These are phyloP conservation scores for Aspergillus piperis DNA, from an alignment of 2,329 filamentous ascomycete species.

Conservation along the genomic window DNA sequence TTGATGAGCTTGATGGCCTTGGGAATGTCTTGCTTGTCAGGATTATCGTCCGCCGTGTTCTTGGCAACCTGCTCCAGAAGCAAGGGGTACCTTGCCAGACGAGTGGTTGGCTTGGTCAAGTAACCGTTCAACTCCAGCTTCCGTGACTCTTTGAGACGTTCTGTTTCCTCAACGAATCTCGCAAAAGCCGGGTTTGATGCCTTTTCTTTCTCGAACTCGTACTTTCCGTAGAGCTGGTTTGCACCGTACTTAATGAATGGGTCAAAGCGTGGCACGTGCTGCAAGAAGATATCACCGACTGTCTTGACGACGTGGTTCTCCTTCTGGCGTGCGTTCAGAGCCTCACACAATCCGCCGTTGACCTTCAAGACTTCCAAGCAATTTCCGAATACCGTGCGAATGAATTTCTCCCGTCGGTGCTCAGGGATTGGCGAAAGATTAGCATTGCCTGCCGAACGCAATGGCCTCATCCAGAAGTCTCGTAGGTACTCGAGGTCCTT, in stretches of 20 bases:
- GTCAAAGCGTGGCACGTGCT: constrained; percentile 88
- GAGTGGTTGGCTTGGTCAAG: constrained; percentile 93
- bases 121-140: constrained; percentile 98
- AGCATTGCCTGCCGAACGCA: constrained; percentile 68
- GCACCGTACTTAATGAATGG: constrained; percentile 97
- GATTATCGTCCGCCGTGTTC: constrained; percentile 83
- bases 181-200: constrained; percentile 80
- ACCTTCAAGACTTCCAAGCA: constrained; percentile 92
- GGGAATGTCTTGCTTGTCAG: constrained; percentile 89
- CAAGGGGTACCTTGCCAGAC: constrained; percentile 89
- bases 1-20: constrained; percentile 85
- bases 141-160: constrained; percentile 90
- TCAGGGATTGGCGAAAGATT: constrained; percentile 82
- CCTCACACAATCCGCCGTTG: constrained; percentile 82
- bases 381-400: constrained; percentile 93
- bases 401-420: constrained; percentile 82
- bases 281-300: constrained; percentile 90
- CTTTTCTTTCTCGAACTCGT: constrained; percentile 96
- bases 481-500: constrained; percentile 97
- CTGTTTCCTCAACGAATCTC: constrained; percentile 94
- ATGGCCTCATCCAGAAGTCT: constrained; percentile 96
- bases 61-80: constrained; percentile 90
- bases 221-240: constrained; percentile 94
- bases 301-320: constrained; percentile 85
- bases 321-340: constrained; percentile 87